Conservation (phyloP, 202 grass and related monocot species). For the Carex arenaria region DNA sequence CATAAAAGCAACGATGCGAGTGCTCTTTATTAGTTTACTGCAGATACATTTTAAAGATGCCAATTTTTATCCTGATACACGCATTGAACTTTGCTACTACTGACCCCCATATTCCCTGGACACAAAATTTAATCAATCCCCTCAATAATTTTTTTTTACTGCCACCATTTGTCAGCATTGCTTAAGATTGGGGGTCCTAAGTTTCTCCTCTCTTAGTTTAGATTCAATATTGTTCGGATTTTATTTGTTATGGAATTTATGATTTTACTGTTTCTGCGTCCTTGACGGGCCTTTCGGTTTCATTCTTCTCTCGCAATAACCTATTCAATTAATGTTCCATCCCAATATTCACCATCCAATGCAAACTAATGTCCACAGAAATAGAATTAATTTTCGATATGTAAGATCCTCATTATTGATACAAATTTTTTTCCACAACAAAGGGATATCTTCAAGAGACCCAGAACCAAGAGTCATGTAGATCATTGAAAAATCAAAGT, state of each 20-base stretch:
- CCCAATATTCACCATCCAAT: too few relatives aligned
- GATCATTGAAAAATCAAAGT: too few relatives aligned
- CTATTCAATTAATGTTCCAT: too few relatives aligned
- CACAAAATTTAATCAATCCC: neutral
- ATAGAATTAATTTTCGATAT: too few relatives aligned
- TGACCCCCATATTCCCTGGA: neutral
- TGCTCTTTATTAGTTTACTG: neutral
- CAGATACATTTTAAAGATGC: neutral
- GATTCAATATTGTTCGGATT: neutral
- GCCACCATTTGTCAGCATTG: neutral
- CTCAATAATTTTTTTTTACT: neutral
- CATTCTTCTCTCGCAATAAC: neutral
- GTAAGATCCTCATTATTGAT: too few relatives aligned
- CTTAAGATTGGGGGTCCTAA: constrained; percentile 11
- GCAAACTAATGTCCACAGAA: too few relatives aligned
- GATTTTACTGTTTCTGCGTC: neutral
- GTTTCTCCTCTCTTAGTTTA: neutral
- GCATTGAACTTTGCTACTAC: neutral
- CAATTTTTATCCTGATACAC: neutral
- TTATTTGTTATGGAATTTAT: neutral
- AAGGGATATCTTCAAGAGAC: too few relatives aligned
- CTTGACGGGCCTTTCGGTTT: neutral
- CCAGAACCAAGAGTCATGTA: too few relatives aligned
- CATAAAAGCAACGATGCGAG: neutral
- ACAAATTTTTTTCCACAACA: too few relatives aligned